phyloP scores from a whole-genome alignment of 148 eudicot species.

The Rhododendron vialii region DNA sequence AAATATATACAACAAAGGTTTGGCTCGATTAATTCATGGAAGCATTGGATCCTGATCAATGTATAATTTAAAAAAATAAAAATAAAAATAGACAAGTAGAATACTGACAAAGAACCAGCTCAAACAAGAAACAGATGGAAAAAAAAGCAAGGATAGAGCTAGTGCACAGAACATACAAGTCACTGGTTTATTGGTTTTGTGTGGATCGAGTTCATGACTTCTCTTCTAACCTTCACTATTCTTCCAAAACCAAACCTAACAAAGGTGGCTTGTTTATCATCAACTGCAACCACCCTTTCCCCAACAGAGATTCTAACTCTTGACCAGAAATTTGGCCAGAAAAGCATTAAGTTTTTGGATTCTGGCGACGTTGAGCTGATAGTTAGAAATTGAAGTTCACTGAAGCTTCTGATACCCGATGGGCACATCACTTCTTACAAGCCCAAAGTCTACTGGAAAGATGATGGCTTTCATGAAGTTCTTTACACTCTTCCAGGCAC shows the following conservation, averaged over 20 bases:
- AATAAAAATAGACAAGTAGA: not conserved
- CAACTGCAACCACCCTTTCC: slow-evolving; percentile 20
- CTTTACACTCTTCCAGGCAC: slow-evolving; percentile 49
- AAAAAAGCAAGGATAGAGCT: not conserved
- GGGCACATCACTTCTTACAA: slow-evolving; percentile 74
- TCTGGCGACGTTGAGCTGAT: slow-evolving; percentile 51
- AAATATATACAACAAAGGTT: too few relatives aligned
- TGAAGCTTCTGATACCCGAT: slow-evolving; percentile 53
- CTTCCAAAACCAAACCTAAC: slow-evolving; percentile 41
- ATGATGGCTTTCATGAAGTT: slow-evolving; percentile 75
- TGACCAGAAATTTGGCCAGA: slow-evolving; percentile 67
- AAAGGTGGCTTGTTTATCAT: slow-evolving; percentile 23
- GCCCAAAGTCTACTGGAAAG: slow-evolving; percentile 89
- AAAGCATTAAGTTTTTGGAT: slow-evolving; percentile 68
- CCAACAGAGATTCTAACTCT: slow-evolving; percentile 44
- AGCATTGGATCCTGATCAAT: too few relatives aligned
- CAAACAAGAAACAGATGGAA: not conserved
- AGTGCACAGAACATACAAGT: not conserved
- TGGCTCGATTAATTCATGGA: too few relatives aligned
- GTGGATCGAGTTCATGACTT: slow-evolving; percentile 51
- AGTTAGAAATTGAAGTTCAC: slow-evolving; percentile 81
- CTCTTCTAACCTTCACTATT: slow-evolving; percentile 53
- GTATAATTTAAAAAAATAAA: too few relatives aligned
- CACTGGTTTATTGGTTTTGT: not conserved
- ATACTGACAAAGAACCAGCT: not conserved